Evolutionary conservation across 495 filamentous ascomycete genomes (phyloP).

Genomic region (Lasiosphaeria miniovina): DNA sequence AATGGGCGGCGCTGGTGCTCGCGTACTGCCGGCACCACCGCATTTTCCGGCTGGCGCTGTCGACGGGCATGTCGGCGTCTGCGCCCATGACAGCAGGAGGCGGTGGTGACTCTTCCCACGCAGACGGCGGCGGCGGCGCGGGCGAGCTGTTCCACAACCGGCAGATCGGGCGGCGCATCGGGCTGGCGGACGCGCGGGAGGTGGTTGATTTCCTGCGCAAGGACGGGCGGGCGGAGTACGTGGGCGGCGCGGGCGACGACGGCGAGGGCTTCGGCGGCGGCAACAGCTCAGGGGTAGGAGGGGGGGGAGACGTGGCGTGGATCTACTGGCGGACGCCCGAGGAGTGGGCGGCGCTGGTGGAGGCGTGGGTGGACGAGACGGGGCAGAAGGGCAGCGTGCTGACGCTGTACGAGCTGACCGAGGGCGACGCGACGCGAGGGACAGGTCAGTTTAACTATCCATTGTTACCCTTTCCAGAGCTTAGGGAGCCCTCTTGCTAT

Average conservation of each 20-base stretch:
- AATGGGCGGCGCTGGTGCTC: constrained; percentile 84
- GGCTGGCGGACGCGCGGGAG: constrained; percentile 57
- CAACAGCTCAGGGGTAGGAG: constrained; percentile 56
- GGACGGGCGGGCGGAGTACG: constrained; percentile 69
- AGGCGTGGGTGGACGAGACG: constrained; percentile 47
- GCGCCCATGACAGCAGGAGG: too few relatives aligned
- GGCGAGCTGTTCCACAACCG: constrained; percentile 53
- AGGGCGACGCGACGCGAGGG: constrained; percentile 42
- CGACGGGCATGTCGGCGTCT: constrained; percentile 11
- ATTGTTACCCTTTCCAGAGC: too few relatives aligned
- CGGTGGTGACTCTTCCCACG: too few relatives aligned
- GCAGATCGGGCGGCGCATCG: constrained; percentile 53
- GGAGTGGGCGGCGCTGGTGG: constrained; percentile 46
- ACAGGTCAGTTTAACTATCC: constrained; percentile 27
- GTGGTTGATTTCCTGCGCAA: constrained; percentile 72
- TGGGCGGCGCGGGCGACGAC: constrained; percentile 38
- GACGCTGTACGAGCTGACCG: constrained; percentile 47
- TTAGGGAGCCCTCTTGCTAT: not conserved
- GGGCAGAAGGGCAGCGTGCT: constrained; percentile 46
- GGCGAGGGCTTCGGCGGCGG: constrained; percentile 44
- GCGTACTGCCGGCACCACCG: constrained; percentile 76
- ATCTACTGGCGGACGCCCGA: constrained; percentile 49
- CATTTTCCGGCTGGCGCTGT: constrained; percentile 65
- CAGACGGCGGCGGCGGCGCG: not conserved
- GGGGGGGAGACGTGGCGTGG: constrained; percentile 36